A percentile compares a stretch with the other conserved stretches of the same genome.
phyloP scores from a whole-genome alignment of 129 eudicot species.

The Helianthus annuus region DNA sequence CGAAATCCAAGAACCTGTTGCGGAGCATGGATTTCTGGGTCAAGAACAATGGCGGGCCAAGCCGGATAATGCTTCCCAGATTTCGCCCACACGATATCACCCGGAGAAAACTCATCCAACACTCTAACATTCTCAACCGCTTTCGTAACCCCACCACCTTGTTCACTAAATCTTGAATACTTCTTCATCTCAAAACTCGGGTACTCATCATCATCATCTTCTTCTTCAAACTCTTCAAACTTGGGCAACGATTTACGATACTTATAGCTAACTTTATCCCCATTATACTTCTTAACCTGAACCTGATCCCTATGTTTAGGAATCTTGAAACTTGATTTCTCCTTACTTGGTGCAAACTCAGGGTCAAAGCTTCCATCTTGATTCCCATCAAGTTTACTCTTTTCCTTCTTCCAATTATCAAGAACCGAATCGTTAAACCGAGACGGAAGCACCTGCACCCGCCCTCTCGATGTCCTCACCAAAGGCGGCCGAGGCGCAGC shows the following conservation, averaged over 20 bases:
- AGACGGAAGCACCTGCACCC: constrained; percentile 96
- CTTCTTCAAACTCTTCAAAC: constrained; percentile 35
- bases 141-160: constrained; percentile 28
- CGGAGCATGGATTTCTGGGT: constrained; percentile 74
- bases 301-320: constrained; percentile 26
- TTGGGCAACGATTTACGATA: constrained; percentile 35
- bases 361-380: constrained; percentile 49
- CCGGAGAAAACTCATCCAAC: constrained; percentile 55
- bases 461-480: constrained; percentile 89
- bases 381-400: constrained; percentile 32
- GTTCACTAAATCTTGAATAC: constrained; percentile 27
- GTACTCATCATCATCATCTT: constrained; percentile 25
- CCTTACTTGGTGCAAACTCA: constrained; percentile 48
- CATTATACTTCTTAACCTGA: constrained; percentile 26
- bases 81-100: constrained; percentile 89
- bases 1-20: constrained; percentile 75
- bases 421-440: constrained; percentile 83
- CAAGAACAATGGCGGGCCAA: constrained; percentile 95
- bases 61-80: constrained; percentile 76
- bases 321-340: constrained; percentile 30
- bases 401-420: constrained; percentile 96
- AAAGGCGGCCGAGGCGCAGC: constrained; percentile 65
- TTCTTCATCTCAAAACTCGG: constrained; percentile 30
- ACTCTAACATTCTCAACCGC: constrained; percentile 26
- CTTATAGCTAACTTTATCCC: constrained; percentile 30